These are phyloP conservation scores for Talaromyces stipitatus DNA, from an alignment of 495 filamentous ascomycete species.

Conservation along the genomic window DNA sequence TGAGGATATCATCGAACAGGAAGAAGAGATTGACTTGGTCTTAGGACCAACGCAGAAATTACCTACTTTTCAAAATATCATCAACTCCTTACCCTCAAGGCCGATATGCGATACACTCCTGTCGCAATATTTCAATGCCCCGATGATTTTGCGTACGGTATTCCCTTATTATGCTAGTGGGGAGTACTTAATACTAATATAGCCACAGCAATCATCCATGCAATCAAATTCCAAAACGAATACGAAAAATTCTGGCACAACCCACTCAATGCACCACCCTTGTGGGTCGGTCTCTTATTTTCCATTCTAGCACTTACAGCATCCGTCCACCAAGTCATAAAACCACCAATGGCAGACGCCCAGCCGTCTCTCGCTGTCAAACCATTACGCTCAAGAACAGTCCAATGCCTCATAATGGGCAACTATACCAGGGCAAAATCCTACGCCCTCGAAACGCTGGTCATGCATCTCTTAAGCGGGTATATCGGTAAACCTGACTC, in stretches of 20 bases:
- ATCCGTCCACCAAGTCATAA: slow-evolving; percentile 1
- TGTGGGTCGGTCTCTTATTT: slow-evolving; percentile 32
- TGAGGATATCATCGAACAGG: slow-evolving; percentile 19
- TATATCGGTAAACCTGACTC: slow-evolving; percentile 35
- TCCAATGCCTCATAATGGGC: slow-evolving; percentile 33
- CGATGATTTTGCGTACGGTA: slow-evolving; percentile 20
- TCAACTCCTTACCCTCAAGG: slow-evolving; percentile 31
- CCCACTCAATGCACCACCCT: slow-evolving; percentile 22
- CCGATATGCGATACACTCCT: slow-evolving; percentile 32
- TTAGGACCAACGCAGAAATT: slow-evolving; percentile 16
- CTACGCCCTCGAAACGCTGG: slow-evolving; percentile 39
- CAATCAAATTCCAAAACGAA: slow-evolving; percentile 17
- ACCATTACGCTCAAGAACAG: slow-evolving; percentile 11
- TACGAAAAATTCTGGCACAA: slow-evolving; percentile 42
- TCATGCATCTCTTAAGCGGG: slow-evolving; percentile 38
- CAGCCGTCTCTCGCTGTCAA: background rate
- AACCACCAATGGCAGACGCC: background rate
- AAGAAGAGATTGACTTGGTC: slow-evolving; percentile 22
- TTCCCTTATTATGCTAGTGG: background rate
- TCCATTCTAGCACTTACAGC: slow-evolving; percentile 6
- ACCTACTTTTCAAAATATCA: slow-evolving; percentile 20
- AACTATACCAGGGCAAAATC: slow-evolving; percentile 37
- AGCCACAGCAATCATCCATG: slow-evolving; percentile 11
- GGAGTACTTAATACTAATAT: slow-evolving; percentile 3
- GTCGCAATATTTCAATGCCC: slow-evolving; percentile 41